Base-by-base conservation (phyloP, 73 alveolate species). In the Blepharisma japonicum region DNA sequence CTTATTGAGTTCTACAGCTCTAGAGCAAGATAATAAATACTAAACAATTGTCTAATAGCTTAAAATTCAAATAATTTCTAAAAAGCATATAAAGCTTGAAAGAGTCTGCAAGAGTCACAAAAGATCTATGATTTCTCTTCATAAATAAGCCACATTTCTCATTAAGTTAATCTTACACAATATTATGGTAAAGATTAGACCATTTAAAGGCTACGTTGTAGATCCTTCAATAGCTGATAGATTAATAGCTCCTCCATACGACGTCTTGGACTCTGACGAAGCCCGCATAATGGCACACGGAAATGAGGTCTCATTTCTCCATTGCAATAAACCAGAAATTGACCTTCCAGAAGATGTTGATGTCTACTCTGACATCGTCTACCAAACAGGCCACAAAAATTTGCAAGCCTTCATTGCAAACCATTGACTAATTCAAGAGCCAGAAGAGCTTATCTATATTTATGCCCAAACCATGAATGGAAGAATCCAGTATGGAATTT, bases 241-340 rank as follows among this genome's bases (percentile, higher is more conserved):
- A 70, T 68, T 88, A 23, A 81, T 85, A 8, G 55, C 90, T 25
- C 95, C 87, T 38, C 95, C 95, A 18, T 88, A 88, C 56, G 95
- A 88, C 54, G 92, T 86, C 47, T 66, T 88, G 68, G 78, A 81
- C 68, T 77, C 83, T 21, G 66, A 84, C 72, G 95, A 88, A 66
- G 95, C 95, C 4, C 61, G 87, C 46, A 86, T 45, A 27, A 42
- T 55, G 83, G 91, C 95, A 11, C 78, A 77, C n/a, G 92, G 80
- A 51, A 88, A 88, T 55, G 90, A 84, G 6, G 55, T n/a, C 83
- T 83, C 83, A 56, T 83, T 80, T 38, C 83, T 77, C 82, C 85
- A 79, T 18, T 79, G 87, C 55, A 85, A 81, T 83, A 88, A 88
- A 71, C 92, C 95, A 5, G 95, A 88, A 32, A 88, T 88, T 42